phyloP scores from a whole-genome alignment of 1,284 basidiomycete species.

The Apiotrichum akiyoshidainum region DNA sequence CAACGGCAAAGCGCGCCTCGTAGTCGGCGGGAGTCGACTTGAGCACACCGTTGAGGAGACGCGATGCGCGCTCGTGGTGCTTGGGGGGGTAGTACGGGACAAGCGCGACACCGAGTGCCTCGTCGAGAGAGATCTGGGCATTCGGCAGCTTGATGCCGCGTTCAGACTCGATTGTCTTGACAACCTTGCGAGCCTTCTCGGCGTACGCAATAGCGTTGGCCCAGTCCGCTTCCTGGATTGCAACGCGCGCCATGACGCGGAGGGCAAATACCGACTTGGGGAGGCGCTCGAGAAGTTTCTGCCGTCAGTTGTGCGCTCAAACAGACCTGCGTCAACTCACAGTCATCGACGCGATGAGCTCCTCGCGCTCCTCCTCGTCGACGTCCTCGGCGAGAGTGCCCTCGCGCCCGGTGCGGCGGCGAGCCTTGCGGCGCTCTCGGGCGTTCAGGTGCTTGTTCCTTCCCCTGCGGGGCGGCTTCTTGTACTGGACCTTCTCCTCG shows the following conservation, averaged over 20 bases:
- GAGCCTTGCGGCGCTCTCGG: slow-evolving; percentile 32
- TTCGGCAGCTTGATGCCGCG: slow-evolving; percentile 56
- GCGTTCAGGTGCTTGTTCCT: slow-evolving; percentile 29
- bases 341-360: slow-evolving; percentile 41
- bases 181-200: slow-evolving; percentile 64
- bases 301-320: slow-evolving; percentile 15
- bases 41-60: slow-evolving; percentile 71
- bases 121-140: slow-evolving; percentile 38
- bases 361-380: slow-evolving; percentile 45
- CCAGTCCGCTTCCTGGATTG: slow-evolving; percentile 72
- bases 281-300: slow-evolving; percentile 43
- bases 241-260: slow-evolving; percentile 69
- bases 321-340: background rate
- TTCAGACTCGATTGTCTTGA: slow-evolving; percentile 60
- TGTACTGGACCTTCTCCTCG: slow-evolving; percentile 21
- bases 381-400: slow-evolving; percentile 40
- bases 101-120: slow-evolving; percentile 56
- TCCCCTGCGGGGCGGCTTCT: slow-evolving; percentile 20
- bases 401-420: slow-evolving; percentile 31
- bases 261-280: slow-evolving; percentile 67
- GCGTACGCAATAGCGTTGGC: slow-evolving; percentile 67
- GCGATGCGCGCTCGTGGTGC: slow-evolving; percentile 74
- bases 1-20: slow-evolving; percentile 68
- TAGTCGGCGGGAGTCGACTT: slow-evolving; percentile 62
- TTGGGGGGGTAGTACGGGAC: slow-evolving; percentile 86